Evolutionary conservation across 495 filamentous ascomycete species (phyloP), one percentile per base, ranked within the genome.

Genomic region (Lophium mytilinum): DNA sequence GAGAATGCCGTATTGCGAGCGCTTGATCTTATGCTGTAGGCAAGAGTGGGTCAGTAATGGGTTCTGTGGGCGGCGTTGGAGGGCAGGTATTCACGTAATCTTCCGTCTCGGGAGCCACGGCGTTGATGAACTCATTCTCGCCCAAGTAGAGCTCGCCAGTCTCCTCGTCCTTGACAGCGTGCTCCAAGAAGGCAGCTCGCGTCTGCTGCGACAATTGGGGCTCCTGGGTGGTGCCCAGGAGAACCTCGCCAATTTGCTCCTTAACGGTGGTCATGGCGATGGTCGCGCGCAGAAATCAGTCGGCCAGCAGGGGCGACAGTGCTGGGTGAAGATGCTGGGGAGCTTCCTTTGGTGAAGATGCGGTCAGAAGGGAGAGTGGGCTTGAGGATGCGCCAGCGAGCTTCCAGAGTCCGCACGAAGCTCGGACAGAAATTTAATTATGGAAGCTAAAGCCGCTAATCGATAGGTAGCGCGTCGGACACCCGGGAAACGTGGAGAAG

Each of bases 1-100:
- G 9, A 98, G 85, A 64, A 98, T 88, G 9, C 82, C 84, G 71
- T 96, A 98, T 69, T 96, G 91, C 65, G 90, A 85, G 56, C 93
- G 85, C 72, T 89, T 86, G 75, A 97, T 96, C 73, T 98, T 98
- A 76, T 96, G 92, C 90, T 96, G 40, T 52, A 57, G 42, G 52
- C 19, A 40, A 45, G 18, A 50, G 40, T 19, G 30, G 39, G 18
- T 51, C 37, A 54, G 57, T 49, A 24, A 49, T 49, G 18, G 43
- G 12, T 36, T 50, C 14, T 52, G 40, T 11, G 46, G 41, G 40
- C 35, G 33, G 39, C 24, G 43, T 64, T 47, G 63, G 60, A 18
- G 15, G 18, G 21, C 57, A 41, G 53, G 24, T 57, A 68, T 88
- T 79, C 71, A 96, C 90, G 73, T 93, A 97, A 77, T 96, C 89